Evolutionary conservation across 164 flowering plant genomes (phyloP), one percentile per base, ranked within the genome.

Genomic region (Buxus sempervirens): DNA sequence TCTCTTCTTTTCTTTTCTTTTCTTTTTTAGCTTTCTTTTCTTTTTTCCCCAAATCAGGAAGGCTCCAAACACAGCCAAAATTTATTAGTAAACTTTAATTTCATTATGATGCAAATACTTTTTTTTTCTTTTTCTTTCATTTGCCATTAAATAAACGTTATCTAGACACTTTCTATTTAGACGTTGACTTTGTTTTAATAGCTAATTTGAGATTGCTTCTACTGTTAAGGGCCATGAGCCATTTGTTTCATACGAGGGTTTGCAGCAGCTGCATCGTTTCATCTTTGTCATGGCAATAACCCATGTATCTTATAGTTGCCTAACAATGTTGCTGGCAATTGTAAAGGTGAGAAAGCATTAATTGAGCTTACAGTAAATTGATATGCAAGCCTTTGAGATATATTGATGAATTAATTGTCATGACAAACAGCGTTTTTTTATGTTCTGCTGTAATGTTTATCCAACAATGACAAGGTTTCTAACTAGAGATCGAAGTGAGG

Each of bases 201-300:
- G 25, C 53, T 48, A 55, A 36, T 60, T 60, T 18, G 63, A 54
- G 16, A 56, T 49, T 28, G 60, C 25, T 23, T 64, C 53, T 71
- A 13, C 36, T 72, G 23, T 64, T 62, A 87, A 95, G 99, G 90
- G 88, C 55, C 73, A 84, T 74, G 99, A 95, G 75, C 97, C 98
- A 64, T 95, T 95, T 89, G 96, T 95, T 70, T 95, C 99, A 68
- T 89, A 89, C 74, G 84, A 92, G 79, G 98, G 99, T 49, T 86
- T 95, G 80, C 98, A 95, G 86, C 99, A 95, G 78, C 82, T 95
- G 81, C 99, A 95, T 48, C 89, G 98, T 58, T 95, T 95, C 79
- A 95, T 95, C 74, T 95, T 95, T 80, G 88, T 95, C 70, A 95
- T 95, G 97, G 99, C 99, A 58, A 67, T 95, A 76, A 95, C 99